Percentiles rank a stretch among this genome's conserved stretches.
These are phyloP conservation scores for Evernia prunastri DNA, from an alignment of 495 filamentous ascomycete genomes.

Conservation along the genomic window DNA sequence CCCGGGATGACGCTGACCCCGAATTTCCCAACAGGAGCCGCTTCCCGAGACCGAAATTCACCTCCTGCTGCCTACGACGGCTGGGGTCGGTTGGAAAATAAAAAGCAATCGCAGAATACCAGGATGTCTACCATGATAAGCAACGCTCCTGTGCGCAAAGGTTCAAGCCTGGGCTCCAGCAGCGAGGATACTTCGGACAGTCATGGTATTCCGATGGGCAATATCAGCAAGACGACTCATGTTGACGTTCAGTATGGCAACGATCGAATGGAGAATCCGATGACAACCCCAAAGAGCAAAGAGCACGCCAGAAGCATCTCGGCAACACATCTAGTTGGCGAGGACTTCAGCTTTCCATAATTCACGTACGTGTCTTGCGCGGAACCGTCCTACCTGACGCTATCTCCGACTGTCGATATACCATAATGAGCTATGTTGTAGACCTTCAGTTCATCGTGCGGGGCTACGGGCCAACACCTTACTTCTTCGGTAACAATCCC, in stretches of 20 bases:
- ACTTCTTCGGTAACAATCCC: neutral
- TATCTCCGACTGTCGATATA: neutral
- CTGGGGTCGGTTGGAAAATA: constrained; percentile 13
- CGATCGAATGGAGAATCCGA: neutral
- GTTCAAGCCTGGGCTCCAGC: neutral
- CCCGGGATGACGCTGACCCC: neutral
- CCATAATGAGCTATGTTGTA: neutral
- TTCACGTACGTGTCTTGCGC: neutral
- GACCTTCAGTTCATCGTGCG: neutral
- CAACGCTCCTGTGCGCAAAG: neutral
- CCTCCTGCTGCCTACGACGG: constrained; percentile 12
- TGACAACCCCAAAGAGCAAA: constrained; percentile 6
- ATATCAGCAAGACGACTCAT: constrained; percentile 17
- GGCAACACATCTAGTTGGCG: constrained; percentile 7
- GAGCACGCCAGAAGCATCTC: constrained; percentile 10
- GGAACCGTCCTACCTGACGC: neutral
- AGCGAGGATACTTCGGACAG: constrained; percentile 1
- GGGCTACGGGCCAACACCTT: neutral
- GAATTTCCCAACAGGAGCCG: neutral
- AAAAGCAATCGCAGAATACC: neutral
- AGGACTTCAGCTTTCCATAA: constrained; percentile 7
- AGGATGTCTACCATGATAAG: constrained; percentile 1
- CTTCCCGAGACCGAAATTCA: neutral
- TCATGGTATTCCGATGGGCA: constrained; percentile 8
- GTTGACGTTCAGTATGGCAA: constrained; percentile 13